Conservation (phyloP, 768 basidiomycete species). For the Podaxis sp. region DNA sequence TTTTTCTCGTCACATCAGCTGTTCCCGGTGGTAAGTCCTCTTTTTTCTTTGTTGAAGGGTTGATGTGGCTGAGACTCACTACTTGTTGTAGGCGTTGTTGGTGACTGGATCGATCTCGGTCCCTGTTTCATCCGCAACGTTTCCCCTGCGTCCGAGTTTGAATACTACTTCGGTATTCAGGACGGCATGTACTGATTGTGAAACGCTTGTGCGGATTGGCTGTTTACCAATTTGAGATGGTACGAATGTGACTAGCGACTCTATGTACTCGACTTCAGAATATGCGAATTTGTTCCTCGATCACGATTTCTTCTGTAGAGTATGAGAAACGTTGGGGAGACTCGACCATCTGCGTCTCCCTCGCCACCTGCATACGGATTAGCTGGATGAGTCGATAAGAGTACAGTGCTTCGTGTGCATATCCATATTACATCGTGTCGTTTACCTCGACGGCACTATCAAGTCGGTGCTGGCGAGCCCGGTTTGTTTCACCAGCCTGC, state of each 20-base stretch:
- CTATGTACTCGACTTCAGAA: background rate
- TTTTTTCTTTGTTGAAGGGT: background rate
- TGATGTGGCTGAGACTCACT: background rate
- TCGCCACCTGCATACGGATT: no score
- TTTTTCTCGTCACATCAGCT: slow-evolving; percentile 17
- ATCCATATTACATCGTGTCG: no score
- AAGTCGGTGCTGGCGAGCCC: no score
- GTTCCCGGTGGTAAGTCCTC: slow-evolving; percentile 27
- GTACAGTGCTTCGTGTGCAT: no score
- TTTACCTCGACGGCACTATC: no score
- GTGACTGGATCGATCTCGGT: slow-evolving; percentile 33
- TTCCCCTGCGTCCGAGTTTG: background rate
- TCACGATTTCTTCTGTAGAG: no score
- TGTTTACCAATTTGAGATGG: background rate
- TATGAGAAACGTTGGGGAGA: no score
- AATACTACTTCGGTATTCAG: background rate
- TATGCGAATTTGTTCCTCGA: background rate
- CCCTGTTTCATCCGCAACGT: slow-evolving; percentile 19
- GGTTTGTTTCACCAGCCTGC: no score
- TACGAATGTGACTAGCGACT: background rate
- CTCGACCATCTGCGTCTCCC: no score
- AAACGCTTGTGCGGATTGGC: background rate
- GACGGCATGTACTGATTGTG: background rate
- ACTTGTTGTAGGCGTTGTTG: slow-evolving; percentile 23
- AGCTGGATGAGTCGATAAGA: no score